Base-by-base conservation (phyloP, 768 basidiomycete genomes). In the Podaxis sp. region DNA sequence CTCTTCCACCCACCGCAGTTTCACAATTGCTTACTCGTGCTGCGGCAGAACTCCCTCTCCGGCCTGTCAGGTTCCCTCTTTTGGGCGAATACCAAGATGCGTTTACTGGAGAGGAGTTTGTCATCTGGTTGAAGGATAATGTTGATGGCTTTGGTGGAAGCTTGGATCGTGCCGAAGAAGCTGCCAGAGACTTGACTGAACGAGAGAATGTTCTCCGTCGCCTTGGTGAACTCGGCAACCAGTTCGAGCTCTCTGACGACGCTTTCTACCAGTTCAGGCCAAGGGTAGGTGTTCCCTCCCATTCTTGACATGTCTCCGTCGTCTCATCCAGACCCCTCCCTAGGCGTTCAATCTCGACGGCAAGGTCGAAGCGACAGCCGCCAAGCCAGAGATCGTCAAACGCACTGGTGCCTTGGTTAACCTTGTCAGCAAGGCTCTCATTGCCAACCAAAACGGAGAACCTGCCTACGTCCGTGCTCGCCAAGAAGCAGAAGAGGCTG, bases 91-190 rank as follows among this genome's bases (percentile, higher is more conserved):
- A 95, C 66, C 81, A 87, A 30, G 89, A 93, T 62, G 89, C 90
- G 63, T 96, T 96, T 75, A 87, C 86, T 15, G 95, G 95, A 30
- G 93, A 94, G 46, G 95, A 96, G 66, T 89, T 97, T 66, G 90
- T 89, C 8, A 81, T 83, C 4, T 97, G 94, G 94, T 74, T 97
- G 60, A 86, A 87, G 62, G 84, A 82, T 62, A 88, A 91, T 65
- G 87, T 96, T 2, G 84, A 86, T 64, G 91, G 84, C 7, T 89
- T 96, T 65, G 88, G 84, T 17, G 91, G 89, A 20, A 89, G 82
- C 71, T 75, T 91, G 60, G 93, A 95, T 63, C 80, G 84, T 50
- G 93, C 93, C 1, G 91, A 92, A 66, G 87, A 93, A 64, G 87
- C 87, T 33, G 87, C 88, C 8, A 77, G 75, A 36, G 85, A 87